Conservation (phyloP, 345 rosid species). For the Lenwebbia sp. region DNA sequence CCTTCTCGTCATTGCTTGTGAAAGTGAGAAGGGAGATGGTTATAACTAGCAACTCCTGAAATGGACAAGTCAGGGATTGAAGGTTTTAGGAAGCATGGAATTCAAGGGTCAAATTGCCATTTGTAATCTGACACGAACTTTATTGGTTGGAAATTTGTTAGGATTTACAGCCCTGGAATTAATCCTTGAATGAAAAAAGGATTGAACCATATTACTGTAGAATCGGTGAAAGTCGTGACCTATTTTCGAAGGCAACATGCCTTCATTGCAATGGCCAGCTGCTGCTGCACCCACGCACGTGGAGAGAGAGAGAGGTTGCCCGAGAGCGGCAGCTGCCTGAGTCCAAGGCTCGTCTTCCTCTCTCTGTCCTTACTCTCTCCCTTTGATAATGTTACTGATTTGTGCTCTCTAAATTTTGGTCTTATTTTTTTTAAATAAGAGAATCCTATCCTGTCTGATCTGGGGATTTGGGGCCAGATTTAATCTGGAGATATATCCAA, state of each 20-base stretch:
- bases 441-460: neutral
- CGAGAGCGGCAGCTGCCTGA: too few relatives aligned
- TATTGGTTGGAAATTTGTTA: too few relatives aligned
- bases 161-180: too few relatives aligned
- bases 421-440: neutral
- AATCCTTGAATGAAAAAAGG: neutral
- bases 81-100: neutral
- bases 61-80: neutral
- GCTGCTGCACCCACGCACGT: too few relatives aligned
- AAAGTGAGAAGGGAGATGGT: neutral
- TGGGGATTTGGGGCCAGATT: too few relatives aligned
- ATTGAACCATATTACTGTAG: neutral
- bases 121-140: too few relatives aligned
- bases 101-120: neutral
- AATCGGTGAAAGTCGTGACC: neutral
- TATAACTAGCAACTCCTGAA: neutral
- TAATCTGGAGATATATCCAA: too few relatives aligned
- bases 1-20: neutral
- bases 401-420: neutral
- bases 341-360: too few relatives aligned
- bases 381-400: neutral
- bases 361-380: neutral
- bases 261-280: neutral
- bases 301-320: too few relatives aligned
- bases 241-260: neutral